Base-by-base conservation (phyloP, 225 moss, liverwort and hornwort genomes). In the Bryoerythrophyllum caledonicum region DNA sequence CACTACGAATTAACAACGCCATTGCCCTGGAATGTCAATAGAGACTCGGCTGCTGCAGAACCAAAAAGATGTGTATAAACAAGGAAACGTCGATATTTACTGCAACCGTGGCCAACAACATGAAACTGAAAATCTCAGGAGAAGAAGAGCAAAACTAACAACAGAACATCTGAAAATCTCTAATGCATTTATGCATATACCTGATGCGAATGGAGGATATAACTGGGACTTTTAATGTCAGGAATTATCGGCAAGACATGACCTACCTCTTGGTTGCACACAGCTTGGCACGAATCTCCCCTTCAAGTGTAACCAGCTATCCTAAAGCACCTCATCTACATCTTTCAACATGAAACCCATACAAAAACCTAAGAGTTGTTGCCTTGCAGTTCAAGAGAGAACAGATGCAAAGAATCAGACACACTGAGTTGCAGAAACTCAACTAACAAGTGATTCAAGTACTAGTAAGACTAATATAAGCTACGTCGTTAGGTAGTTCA, bases 271-370 rank as follows among this genome's bases (percentile, higher is more conserved):
- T 44, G 55, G 16, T 58, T 69, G 83, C 83, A 76, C 83, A 80
- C 83, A 83, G 84, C 73, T 80, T 34, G 65, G 73, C 83, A 76
- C 80, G 80, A 83, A 83, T 37, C 76, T 76, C 80, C 32, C 2
- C 21, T 46, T 30, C 48, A 19, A 6, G 16, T 68, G 68, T 53
- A 14, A 53, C 21, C 53, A 68, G 5, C 54, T 35, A 13, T n/a
- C 16, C 8, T 32, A 32, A 24, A 32, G 35, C 24, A 38, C 8
- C 9, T 16, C 0, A 12, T 17, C 51, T 19, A 20, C 7, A 49
- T 48, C 67, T 16, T n/a, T n/a, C n/a, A n/a, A n/a, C n/a, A 41
- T 21, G 24, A 49, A 44, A 58, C 6, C 34, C 52, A 14, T 14
- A 34, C 21, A 34, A 4, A 52, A 34, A 21, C 23, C 54, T 6